Evolutionary conservation across 495 filamentous ascomycete species (phyloP), one percentile per base, ranked within the genome.

Genomic region (Stereocaulon alpinum): DNA sequence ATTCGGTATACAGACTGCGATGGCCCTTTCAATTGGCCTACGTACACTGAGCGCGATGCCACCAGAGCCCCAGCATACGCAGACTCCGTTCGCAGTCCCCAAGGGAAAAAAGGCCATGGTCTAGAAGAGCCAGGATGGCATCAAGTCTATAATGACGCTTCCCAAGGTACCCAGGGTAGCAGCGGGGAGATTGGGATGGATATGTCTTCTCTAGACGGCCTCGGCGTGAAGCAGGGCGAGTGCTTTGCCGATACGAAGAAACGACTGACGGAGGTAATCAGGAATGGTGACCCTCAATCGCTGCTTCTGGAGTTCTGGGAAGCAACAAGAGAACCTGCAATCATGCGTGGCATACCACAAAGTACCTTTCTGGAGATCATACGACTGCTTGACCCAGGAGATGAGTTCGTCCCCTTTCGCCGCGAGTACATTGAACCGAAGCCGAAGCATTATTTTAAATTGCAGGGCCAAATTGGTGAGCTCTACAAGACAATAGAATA

Each of bases 331-430:
- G 62, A 72, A 22, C 24, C 32, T n/a, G 41, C 61, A 14, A 64
- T 70, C 30, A 49, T 73, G 10, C 40, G 18, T 15, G 50, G 59
- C 2, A 55, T 77, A 20, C 61, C 71, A 17, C n/a, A 66, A 2
- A 61, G 64, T 18, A 72, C 78, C 5, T 81, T 78, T 64, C 72
- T 75, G 17, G 67, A 79, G 40, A 67, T 82, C 52, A 69, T 84
- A 40, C 67, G 70, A 22, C 63, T 71, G 0, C 56, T 84, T 7
- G 76, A 81, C 60, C 71, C 77, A 6, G 66, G 63, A 45, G 63
- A 72, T 20, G 69, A 74, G 40, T 51, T 74, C 10, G 52, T 53
- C 11, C 53, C 48, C 0, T 60, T 64, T 34, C 34, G 50, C 27
- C 34, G 54, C 11, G 47, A 68, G 2, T 63, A 73, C 45, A 44